Conservation (phyloP, 495 filamentous ascomycete genomes). For the Copromyces sp. region DNA sequence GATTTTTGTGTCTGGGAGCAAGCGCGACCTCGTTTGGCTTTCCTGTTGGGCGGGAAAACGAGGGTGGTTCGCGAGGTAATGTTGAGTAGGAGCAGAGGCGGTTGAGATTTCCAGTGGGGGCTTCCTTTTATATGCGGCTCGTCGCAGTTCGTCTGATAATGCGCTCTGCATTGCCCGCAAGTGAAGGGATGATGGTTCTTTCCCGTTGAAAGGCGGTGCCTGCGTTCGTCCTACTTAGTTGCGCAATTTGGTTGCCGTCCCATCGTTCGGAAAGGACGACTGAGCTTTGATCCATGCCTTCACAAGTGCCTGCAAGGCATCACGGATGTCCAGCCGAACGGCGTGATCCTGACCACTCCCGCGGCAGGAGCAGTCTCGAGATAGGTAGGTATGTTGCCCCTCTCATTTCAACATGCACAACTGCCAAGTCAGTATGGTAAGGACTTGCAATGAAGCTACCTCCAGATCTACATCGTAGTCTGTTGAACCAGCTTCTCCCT, state of each 20-base stretch:
- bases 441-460: neutral
- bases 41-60: neutral
- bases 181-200: neutral
- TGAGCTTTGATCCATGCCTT: neutral
- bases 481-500: neutral
- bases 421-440: neutral
- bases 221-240: neutral
- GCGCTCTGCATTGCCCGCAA: neutral
- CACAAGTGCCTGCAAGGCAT: neutral
- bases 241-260: neutral
- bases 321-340: neutral
- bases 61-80: neutral
- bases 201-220: neutral
- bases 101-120: neutral
- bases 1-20: neutral
- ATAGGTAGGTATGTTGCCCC: neutral
- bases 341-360: neutral
- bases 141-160: neutral
- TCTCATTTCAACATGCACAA: neutral
- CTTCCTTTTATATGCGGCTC: neutral
- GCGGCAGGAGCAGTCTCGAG: neutral
- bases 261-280: neutral
- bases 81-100: neutral
- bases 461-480: neutral
- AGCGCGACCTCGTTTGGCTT: neutral